Base-by-base conservation (phyloP, 1,284 basidiomycete species). In the Microbotryum scabiosae region DNA sequence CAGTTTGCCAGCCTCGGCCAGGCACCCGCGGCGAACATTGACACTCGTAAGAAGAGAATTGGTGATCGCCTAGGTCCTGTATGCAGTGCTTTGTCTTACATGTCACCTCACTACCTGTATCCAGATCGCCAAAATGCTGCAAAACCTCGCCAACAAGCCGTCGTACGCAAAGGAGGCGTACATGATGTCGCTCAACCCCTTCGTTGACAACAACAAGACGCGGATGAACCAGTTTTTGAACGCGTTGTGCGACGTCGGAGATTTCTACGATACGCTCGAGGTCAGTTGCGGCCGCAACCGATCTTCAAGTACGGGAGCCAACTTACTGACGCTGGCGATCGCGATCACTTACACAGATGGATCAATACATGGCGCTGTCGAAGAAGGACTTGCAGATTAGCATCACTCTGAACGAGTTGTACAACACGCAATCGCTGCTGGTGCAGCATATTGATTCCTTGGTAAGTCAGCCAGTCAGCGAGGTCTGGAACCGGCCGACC, bases 301-400 rank as follows among this genome's bases (percentile, higher is more conserved):
- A 2, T 52, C 21, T 14, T 23, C 20, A 4, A 16, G 25, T 59
- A 44, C 26, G 25, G n/a, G n/a, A 25, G 43, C 25, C 43, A 21
- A 8, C 32, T 65, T 23, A 62, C 47, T 21, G 49, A 56, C 32
- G 14, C 20, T 52, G 21, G 10, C n/a, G 0, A 3, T 10, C 20
- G n/a, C n/a, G n/a, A n/a, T n/a, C n/a, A n/a, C n/a, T n/a, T n/a
- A n/a, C n/a, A n/a, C n/a, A n/a, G n/a, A 92, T 97, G 85, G 94
- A 98, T 77, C 96, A 98, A 80, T 99, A 99, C 76, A 97, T 99
- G 92, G 94, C 96, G 16, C 79, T 99, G 62, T 97, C 93, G 61
- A 98, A 98, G 82, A 97, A 97, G 78, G 94, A 98, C 74, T 80
- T 97, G 64, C 85, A 88, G 79, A 97, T 99, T 77, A 88, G 90